phyloP scores from a whole-genome alignment of 805 yeast genomes.

The Candida tibetensis region DNA sequence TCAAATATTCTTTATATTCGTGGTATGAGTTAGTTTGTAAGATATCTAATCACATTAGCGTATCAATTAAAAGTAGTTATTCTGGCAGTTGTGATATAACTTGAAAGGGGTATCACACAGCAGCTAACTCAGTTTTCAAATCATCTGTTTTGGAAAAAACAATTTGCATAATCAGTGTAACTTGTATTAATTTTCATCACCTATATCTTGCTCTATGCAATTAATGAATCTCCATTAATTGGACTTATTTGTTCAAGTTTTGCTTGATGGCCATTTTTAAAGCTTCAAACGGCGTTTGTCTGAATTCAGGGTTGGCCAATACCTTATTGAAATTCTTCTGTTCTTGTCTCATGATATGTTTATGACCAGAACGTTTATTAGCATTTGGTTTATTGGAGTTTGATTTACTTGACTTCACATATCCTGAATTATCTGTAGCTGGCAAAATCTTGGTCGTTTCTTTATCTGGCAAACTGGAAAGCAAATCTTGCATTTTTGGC shows the following conservation, averaged over 20 bases:
- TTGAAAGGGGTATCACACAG: too few relatives aligned
- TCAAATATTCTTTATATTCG: too few relatives aligned
- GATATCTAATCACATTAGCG: too few relatives aligned
- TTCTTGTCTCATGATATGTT: constrained; percentile 56
- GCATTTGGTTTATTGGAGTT: constrained; percentile 51
- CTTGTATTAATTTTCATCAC: too few relatives aligned
- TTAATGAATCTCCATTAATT: too few relatives aligned
- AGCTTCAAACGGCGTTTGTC: constrained; percentile 62
- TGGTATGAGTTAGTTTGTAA: too few relatives aligned
- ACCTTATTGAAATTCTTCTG: constrained; percentile 56
- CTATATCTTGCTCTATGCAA: too few relatives aligned
- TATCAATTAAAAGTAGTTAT: too few relatives aligned
- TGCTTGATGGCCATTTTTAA: constrained; percentile 52
- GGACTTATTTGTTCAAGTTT: constrained; percentile 17
- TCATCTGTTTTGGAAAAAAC: too few relatives aligned
- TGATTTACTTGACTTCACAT: constrained; percentile 19
- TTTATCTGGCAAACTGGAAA: constrained; percentile 46
- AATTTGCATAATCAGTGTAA: too few relatives aligned
- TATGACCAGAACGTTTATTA: constrained; percentile 36
- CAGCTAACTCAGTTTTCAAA: too few relatives aligned
- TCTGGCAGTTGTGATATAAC: too few relatives aligned
- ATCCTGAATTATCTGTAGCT: constrained; percentile 11
- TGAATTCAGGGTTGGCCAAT: constrained; percentile 52
- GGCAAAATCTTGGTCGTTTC: constrained; percentile 16
- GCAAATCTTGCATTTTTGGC: constrained; percentile 65